phyloP scores from a whole-genome alignment of 2,329 filamentous ascomycete species.

The Diaporthe ilicicola region DNA sequence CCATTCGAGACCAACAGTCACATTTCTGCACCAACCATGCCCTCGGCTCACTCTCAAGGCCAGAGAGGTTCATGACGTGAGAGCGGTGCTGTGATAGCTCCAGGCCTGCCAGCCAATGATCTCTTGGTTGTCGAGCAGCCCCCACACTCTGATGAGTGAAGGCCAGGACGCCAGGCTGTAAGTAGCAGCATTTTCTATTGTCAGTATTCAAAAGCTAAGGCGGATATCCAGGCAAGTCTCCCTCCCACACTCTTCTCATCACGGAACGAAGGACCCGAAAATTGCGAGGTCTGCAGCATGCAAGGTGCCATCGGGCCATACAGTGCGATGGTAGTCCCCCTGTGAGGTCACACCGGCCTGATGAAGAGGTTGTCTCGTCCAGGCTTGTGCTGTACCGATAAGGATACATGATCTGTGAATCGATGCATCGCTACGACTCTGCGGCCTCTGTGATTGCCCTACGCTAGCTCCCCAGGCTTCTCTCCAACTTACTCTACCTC shows the following conservation, averaged over 20 bases:
- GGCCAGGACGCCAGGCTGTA: background rate
- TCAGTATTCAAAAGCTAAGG: background rate
- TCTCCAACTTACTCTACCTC: background rate
- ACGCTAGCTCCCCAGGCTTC: background rate
- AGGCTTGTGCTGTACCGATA: background rate
- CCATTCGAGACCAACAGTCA: background rate
- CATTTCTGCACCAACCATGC: background rate
- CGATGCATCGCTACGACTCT: background rate
- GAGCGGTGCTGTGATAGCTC: background rate
- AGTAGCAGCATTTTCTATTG: no score
- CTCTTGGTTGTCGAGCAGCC: background rate
- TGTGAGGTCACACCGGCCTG: background rate
- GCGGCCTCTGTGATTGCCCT: background rate
- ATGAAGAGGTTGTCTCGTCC: constrained; percentile 10
- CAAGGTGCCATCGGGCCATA: no score
- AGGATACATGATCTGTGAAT: background rate
- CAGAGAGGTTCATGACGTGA: background rate
- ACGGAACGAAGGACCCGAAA: background rate
- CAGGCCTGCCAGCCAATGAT: background rate
- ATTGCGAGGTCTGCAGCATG: background rate
- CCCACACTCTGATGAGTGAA: background rate
- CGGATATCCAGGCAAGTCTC: background rate
- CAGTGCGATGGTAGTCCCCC: background rate
- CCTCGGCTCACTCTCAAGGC: background rate
- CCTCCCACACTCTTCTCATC: background rate